phyloP scores from a whole-genome alignment of 306 rosid species.

The Boehmeria nivea region DNA sequence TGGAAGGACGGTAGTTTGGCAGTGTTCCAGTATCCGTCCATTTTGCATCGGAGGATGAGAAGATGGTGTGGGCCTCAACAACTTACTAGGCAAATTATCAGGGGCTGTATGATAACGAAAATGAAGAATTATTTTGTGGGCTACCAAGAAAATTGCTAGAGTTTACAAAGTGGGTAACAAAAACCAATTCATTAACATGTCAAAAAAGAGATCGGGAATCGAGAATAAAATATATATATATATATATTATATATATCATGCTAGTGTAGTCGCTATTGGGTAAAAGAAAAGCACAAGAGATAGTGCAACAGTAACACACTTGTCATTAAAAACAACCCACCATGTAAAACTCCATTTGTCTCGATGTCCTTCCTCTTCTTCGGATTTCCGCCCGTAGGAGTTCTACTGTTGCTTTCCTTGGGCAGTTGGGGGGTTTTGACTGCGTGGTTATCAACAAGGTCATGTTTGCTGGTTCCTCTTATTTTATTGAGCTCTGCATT shows the following conservation, averaged over 20 bases:
- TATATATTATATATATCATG: no score
- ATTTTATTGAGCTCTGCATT: slow-evolving; percentile 36
- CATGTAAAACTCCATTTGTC: slow-evolving; percentile 69
- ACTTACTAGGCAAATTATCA: slow-evolving; percentile 67
- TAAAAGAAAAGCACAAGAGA: no score
- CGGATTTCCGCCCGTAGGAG: slow-evolving; percentile 42
- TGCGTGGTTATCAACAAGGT: slow-evolving; percentile 32
- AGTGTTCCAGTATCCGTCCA: slow-evolving; percentile 61
- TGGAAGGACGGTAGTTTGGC: slow-evolving; percentile 39
- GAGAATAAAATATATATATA: slow-evolving; percentile 20
- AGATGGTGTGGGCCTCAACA: slow-evolving; percentile 42
- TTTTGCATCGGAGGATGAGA: slow-evolving; percentile 49
- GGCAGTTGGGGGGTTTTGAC: slow-evolving; percentile 33
- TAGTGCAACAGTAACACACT: slow-evolving; percentile 7
- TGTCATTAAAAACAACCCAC: slow-evolving; percentile 62
- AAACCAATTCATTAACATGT: slow-evolving; percentile 8
- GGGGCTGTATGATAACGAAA: slow-evolving; percentile 56
- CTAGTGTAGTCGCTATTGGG: no score
- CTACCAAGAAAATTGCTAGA: slow-evolving; percentile 25
- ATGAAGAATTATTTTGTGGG: slow-evolving; percentile 28
- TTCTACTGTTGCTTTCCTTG: slow-evolving; percentile 34
- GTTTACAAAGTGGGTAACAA: slow-evolving; percentile 15
- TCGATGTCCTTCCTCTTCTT: slow-evolving; percentile 78
- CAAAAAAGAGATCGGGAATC: slow-evolving; percentile 16
- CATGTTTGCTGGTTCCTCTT: slow-evolving; percentile 44